These are phyloP conservation scores for Pythium vanterpoolii DNA, from an alignment of 352 stramenopile species.

Conservation along the genomic window DNA sequence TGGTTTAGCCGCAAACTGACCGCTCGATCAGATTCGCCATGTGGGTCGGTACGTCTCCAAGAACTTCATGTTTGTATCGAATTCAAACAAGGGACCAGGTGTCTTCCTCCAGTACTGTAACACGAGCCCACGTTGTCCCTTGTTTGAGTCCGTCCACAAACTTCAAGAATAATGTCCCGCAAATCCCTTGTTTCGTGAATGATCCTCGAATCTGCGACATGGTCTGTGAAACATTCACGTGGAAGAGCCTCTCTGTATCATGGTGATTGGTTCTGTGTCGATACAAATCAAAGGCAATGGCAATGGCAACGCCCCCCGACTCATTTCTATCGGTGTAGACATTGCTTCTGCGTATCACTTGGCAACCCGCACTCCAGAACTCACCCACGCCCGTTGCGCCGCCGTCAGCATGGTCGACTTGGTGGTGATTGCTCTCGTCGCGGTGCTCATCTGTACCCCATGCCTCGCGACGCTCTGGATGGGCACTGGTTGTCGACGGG, in stretches of 20 bases:
- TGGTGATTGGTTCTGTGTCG: background rate
- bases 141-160: background rate
- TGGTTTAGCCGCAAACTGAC: no score
- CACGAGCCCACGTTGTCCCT: background rate
- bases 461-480: slow-evolving; percentile 1
- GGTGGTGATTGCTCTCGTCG: background rate
- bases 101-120: background rate
- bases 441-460: slow-evolving; percentile 2
- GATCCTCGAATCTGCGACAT: background rate
- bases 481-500: background rate
- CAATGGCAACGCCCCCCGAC: background rate
- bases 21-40: no score
- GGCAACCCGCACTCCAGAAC: background rate
- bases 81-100: no score
- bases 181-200: background rate
- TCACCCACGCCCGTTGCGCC: background rate
- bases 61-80: no score
- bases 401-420: slow-evolving; percentile 3
- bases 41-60: no score
- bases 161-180: background rate
- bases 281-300: background rate
- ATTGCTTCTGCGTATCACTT: no score
- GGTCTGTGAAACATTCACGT: background rate
- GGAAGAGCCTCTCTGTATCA: background rate
- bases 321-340: no score